Evolutionary conservation across 1,139 yeast genomes (phyloP).

Genomic region (Kodamaea sp.): DNA sequence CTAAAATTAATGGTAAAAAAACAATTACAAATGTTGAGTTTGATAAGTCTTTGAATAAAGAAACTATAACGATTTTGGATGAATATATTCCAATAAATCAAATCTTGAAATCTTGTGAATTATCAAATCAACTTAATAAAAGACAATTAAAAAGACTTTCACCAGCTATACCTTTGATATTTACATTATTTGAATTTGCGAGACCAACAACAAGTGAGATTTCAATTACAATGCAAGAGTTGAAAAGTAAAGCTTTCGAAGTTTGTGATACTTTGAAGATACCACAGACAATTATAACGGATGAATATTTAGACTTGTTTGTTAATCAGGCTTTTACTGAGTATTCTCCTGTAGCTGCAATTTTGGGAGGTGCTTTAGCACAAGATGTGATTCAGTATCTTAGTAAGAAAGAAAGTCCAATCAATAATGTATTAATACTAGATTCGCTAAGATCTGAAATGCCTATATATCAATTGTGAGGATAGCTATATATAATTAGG

Average conservation of each 20-base stretch:
- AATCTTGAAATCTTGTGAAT: conserved; percentile 34
- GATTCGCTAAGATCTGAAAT: conserved; percentile 71
- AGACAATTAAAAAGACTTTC: conserved; percentile 59
- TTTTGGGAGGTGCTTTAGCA: conserved; percentile 84
- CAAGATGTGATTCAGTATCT: conserved; percentile 87
- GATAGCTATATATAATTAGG: background rate
- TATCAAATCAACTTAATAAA: conserved; percentile 43
- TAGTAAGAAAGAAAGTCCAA: conserved; percentile 73
- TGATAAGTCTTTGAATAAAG: conserved; percentile 33
- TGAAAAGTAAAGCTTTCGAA: conserved; percentile 24
- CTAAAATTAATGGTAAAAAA: conserved; percentile 49
- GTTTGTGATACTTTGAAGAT: conserved; percentile 32
- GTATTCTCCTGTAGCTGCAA: conserved; percentile 81
- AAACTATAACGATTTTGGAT: conserved; percentile 57
- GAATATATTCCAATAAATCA: conserved; percentile 36
- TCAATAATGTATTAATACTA: conserved; percentile 73
- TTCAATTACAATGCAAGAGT: conserved; percentile 26
- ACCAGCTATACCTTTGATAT: conserved; percentile 57
- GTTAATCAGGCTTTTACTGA: conserved; percentile 59
- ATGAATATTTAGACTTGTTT: conserved; percentile 38
- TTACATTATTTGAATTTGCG: conserved; percentile 49
- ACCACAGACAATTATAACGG: conserved; percentile 34
- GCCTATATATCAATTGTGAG: conserved; percentile 62
- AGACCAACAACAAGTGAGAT: conserved; percentile 28
- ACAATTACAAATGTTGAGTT: conserved; percentile 47